Evolutionary conservation across 306 rosid species (phyloP), one percentile per base, ranked within the genome.

Genomic region (Pyrus communis): DNA sequence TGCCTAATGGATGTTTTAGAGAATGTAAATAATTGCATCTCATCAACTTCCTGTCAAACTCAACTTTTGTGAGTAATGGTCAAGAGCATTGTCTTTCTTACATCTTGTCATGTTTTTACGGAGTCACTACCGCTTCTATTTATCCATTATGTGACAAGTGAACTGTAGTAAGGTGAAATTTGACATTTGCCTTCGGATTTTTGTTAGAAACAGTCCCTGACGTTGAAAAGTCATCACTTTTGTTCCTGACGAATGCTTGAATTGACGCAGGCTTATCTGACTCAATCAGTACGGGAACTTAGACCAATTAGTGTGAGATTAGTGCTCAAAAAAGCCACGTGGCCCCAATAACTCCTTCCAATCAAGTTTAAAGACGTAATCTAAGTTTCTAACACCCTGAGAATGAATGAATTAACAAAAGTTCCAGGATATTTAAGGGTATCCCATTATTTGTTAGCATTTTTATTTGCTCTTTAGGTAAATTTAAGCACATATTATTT

Each of bases 41-140:
- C 14, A 28, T 74, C 60, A 62, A 51, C 46, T 69, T 43, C 18
- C 54, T 74, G 87, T 83, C 73, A 71, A 62, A 67, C 54, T 77
- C 83, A 78, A 65, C 79, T 75, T 69, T 61, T 76, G 52, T 71
- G 60, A 49, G 0, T 17, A 81, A 79, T 81, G 78, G 40, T 51
- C 17, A 75, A 59, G 49, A 49, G 77, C 45, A 52, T 78, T 71
- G 8, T 52, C 62, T 28, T 59, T 19, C 28, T 54, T 25, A 71
- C 25, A 43, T 73, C 59, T 64, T 22, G 33, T 75, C 35, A 61
- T 31, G 66, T 43, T 84, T 76, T 55, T 33, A 57, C 19, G 71
- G 21, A 55, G 60, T 63, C 74, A 57, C 31, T 45, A 19, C 52
- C 42, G 42, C 60, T 58, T 42, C 64, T 80, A 65, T 79, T 61